Evolutionary conservation across 2,329 filamentous ascomycete species (phyloP).

Genomic region (Pseudogymnoascus sp.): DNA sequence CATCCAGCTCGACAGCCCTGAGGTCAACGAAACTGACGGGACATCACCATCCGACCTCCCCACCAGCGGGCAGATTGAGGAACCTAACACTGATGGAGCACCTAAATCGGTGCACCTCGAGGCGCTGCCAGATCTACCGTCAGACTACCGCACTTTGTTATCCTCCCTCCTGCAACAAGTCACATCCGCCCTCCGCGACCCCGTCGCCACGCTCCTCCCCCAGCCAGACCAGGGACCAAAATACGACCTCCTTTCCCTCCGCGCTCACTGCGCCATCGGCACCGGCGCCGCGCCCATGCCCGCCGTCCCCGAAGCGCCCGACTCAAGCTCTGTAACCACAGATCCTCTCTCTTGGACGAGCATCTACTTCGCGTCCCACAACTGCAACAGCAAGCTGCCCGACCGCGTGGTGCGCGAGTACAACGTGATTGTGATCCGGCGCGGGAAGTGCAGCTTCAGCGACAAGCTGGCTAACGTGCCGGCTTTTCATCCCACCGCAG

Average conservation of each 20-base stretch:
- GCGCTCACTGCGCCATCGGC: constrained; percentile 42
- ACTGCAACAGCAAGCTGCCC: constrained; percentile 50
- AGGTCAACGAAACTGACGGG: constrained; percentile 15
- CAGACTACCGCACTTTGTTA: constrained; percentile 30
- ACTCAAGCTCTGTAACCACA: constrained; percentile 22
- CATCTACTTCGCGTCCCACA: constrained; percentile 62
- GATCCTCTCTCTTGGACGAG: constrained; percentile 56
- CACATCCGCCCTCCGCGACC: constrained; percentile 41
- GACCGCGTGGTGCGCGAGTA: constrained; percentile 44
- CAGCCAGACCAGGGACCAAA: constrained; percentile 25
- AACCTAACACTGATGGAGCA: constrained; percentile 15
- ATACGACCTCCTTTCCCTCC: constrained; percentile 30
- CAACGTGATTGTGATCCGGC: constrained; percentile 72
- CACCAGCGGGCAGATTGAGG: constrained; percentile 14
- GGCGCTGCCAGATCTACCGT: constrained; percentile 19
- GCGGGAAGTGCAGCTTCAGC: constrained; percentile 78
- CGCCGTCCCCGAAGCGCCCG: constrained; percentile 39
- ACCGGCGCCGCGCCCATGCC: constrained; percentile 62
- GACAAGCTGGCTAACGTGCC: constrained; percentile 82
- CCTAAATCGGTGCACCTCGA: constrained; percentile 2
- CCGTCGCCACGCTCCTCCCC: constrained; percentile 31
- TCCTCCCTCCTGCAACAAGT: constrained; percentile 42
- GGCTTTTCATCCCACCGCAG: constrained; percentile 53
- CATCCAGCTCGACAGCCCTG: constrained; percentile 37
- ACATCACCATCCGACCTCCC: background rate